A percentile compares a stretch with the other conserved stretches of the same genome.
Conservation (phyloP, 441 rosid species). For the Syzygium syzygioides region DNA sequence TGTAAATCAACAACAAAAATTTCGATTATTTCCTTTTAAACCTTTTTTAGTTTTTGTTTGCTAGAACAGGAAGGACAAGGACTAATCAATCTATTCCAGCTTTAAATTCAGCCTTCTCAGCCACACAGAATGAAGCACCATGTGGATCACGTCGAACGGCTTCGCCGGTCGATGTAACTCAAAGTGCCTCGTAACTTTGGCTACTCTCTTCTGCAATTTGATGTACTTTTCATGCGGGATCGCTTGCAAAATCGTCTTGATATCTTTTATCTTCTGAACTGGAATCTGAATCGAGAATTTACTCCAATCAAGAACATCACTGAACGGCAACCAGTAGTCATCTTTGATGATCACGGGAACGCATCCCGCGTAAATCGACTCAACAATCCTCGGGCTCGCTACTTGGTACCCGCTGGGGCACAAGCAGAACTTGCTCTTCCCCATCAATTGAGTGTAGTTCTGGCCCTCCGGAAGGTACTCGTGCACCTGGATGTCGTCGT, state of each 20-base stretch:
- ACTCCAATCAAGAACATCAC: constrained; percentile 14
- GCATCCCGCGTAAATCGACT: constrained; percentile 27
- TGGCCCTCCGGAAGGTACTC: constrained; percentile 23
- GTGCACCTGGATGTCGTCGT: constrained; percentile 29
- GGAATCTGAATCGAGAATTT: constrained; percentile 13
- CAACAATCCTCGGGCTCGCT: constrained; percentile 37
- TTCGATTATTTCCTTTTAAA: not conserved
- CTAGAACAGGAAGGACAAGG: not conserved
- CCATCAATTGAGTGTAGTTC: constrained; percentile 28
- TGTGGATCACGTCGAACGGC: constrained; percentile 15
- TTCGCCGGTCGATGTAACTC: constrained; percentile 8
- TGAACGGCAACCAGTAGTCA: constrained; percentile 8
- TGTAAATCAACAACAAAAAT: not conserved
- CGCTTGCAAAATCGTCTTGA: constrained; percentile 10
- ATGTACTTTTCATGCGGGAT: not conserved
- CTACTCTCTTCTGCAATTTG: constrained; percentile 4
- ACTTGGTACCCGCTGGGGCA: constrained; percentile 63
- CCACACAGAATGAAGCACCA: constrained; percentile 20
- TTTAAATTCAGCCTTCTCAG: constrained; percentile 16
- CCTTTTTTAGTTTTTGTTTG: not conserved
- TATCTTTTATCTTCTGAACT: constrained; percentile 2
- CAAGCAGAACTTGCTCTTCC: constrained; percentile 37
- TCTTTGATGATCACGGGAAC: constrained; percentile 24
- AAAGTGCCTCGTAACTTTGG: constrained; percentile 7
- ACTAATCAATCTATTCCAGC: not conserved